Evolutionary conservation across 495 filamentous ascomycete species (phyloP).

Genomic region (Podospora fimiseda): DNA sequence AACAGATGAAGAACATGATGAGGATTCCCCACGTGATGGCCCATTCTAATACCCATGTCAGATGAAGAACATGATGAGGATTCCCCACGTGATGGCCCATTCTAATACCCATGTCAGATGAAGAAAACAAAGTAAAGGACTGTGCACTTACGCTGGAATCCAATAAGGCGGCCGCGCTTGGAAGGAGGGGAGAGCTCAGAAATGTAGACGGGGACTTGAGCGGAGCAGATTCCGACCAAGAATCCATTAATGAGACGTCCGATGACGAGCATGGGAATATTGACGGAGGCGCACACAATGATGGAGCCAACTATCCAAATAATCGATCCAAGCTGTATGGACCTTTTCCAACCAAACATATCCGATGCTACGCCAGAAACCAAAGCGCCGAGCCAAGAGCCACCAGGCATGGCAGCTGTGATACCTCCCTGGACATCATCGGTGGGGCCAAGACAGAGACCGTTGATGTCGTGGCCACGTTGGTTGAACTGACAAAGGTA

Average conservation of each 20-base stretch:
- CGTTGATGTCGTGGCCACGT: slow-evolving; percentile 28
- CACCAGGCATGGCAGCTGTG: slow-evolving; percentile 65
- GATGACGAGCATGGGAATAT: slow-evolving; percentile 66
- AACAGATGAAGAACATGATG: slow-evolving; percentile 73
- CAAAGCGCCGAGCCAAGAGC: slow-evolving; percentile 68
- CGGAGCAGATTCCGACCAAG: slow-evolving; percentile 69
- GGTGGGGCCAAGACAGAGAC: slow-evolving; percentile 43
- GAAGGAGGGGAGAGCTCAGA: slow-evolving; percentile 63
- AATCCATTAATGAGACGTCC: slow-evolving; percentile 75
- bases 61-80: slow-evolving; percentile 70
- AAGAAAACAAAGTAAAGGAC: too few relatives aligned
- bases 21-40: slow-evolving; percentile 74
- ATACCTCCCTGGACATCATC: slow-evolving; percentile 52
- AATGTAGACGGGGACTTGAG: slow-evolving; percentile 75
- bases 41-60: slow-evolving; percentile 51
- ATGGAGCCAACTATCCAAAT: slow-evolving; percentile 61
- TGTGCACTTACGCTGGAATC: slow-evolving; percentile 44
- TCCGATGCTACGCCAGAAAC: slow-evolving; percentile 63
- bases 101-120: slow-evolving; percentile 22
- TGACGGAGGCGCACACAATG: slow-evolving; percentile 63
- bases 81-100: slow-evolving; percentile 76
- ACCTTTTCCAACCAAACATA: slow-evolving; percentile 56
- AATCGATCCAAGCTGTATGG: slow-evolving; percentile 57
- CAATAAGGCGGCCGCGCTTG: slow-evolving; percentile 64
- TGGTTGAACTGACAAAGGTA: slow-evolving; percentile 64